phyloP scores from a whole-genome alignment of 2,329 filamentous ascomycete species.

The Lecanicillium sp. region DNA sequence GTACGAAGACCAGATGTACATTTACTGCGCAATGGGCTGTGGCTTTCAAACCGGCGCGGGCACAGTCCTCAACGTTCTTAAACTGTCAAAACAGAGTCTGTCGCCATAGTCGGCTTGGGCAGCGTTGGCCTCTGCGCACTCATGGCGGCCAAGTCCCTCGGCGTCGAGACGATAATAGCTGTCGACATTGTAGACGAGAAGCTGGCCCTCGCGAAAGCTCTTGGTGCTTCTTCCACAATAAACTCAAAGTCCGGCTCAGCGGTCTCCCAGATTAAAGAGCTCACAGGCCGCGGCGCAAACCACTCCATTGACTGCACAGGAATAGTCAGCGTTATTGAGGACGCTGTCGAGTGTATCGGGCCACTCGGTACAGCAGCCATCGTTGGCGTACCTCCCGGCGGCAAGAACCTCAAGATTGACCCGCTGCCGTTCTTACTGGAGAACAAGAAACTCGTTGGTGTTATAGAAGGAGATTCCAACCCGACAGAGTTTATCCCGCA shows the following conservation, averaged over 20 bases:
- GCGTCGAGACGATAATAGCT: background rate
- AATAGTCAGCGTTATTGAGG: conserved; percentile 12
- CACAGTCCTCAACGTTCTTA: conserved; percentile 20
- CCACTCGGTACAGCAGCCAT: conserved; percentile 19
- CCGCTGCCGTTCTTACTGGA: conserved; percentile 14
- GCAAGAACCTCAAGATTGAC: conserved; percentile 12
- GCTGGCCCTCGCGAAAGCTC: too few species aligned
- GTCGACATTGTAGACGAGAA: too few species aligned
- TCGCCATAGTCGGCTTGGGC: conserved; percentile 23
- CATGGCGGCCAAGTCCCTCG: conserved; percentile 11
- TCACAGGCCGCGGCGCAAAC: conserved; percentile 19
- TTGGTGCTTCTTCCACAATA: too few species aligned
- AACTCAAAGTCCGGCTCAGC: background rate
- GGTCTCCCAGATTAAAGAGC: conserved; percentile 16
- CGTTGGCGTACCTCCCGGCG: conserved; percentile 17
- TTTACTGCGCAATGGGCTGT: conserved; percentile 20
- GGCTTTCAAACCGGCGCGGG: conserved; percentile 25
- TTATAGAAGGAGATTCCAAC: conserved; percentile 16
- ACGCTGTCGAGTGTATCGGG: conserved; percentile 13
- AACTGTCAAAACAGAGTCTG: conserved; percentile 13
- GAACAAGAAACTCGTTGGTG: conserved; percentile 18
- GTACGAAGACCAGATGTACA: conserved; percentile 14
- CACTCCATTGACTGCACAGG: conserved; percentile 20
- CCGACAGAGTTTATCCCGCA: conserved; percentile 8
- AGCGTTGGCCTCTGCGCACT: conserved; percentile 14